phyloP scores from a whole-genome alignment of 257 asterid genomes.

The Leonotis leonurus region DNA sequence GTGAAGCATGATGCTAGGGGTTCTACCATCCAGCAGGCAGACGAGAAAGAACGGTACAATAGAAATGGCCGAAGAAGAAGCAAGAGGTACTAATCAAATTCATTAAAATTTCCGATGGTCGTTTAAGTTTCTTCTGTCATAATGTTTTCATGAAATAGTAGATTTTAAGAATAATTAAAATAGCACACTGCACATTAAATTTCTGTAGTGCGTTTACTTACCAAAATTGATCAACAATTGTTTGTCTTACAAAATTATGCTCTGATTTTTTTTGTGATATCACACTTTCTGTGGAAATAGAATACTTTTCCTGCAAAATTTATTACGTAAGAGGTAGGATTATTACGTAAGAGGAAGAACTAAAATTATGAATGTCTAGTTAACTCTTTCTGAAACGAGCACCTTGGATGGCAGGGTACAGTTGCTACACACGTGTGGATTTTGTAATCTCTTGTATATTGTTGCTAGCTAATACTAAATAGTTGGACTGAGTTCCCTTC shows the following conservation, averaged over 20 bases:
- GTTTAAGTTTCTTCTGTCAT: not conserved
- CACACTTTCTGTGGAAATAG: not conserved
- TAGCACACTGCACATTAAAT: not conserved
- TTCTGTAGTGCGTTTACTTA: not conserved
- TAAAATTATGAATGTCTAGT: too few species aligned
- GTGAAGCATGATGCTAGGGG: constrained; percentile 36
- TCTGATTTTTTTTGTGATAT: not conserved
- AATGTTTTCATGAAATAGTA: not conserved
- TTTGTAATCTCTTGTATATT: not conserved
- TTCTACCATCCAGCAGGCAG: constrained; percentile 27
- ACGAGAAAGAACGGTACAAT: constrained; percentile 41
- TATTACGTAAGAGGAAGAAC: too few species aligned
- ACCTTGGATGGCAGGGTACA: too few species aligned
- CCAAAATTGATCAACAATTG: too few species aligned
- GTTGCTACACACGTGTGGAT: not conserved
- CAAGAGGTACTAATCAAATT: constrained; percentile 40
- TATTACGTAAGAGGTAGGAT: too few species aligned
- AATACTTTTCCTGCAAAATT: too few species aligned
- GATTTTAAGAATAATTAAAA: not conserved
- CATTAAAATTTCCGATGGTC: not conserved
- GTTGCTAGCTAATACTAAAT: not conserved
- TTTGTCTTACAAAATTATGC: not conserved
- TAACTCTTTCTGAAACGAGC: too few species aligned
- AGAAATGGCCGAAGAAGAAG: constrained; percentile 52
- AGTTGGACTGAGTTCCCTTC: not conserved